Conservation (phyloP, 495 filamentous ascomycete genomes). For the Penicillium goetzii region DNA sequence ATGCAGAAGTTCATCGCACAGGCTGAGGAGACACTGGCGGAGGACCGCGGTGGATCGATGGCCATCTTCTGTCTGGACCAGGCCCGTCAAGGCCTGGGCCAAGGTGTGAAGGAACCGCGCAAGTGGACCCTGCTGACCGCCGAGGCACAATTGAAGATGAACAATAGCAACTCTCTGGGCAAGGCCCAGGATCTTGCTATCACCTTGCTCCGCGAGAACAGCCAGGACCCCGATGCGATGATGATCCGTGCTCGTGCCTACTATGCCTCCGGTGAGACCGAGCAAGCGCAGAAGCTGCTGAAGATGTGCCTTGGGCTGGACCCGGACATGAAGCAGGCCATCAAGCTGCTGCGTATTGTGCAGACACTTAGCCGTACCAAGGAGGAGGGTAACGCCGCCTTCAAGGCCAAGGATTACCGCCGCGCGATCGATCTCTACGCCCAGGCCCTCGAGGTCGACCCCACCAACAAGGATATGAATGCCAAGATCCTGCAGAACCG, state of each 20-base stretch:
- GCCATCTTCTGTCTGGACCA: conserved; percentile 87
- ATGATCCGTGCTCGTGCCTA: conserved; percentile 85
- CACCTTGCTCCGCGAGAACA: conserved; percentile 79
- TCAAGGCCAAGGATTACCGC: conserved; percentile 81
- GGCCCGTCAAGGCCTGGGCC: conserved; percentile 77
- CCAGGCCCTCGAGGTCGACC: conserved; percentile 84
- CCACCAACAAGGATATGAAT: conserved; percentile 87
- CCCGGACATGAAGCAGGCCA: conserved; percentile 83
- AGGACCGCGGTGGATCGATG: conserved; percentile 82
- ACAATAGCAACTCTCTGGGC: conserved; percentile 81
- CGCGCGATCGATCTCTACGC: conserved; percentile 82
- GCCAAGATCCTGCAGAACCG: conserved; percentile 93
- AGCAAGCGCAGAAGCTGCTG: conserved; percentile 92
- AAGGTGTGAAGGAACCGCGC: conserved; percentile 73
- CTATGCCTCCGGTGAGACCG: conserved; percentile 91
- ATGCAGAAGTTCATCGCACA: conserved; percentile 84
- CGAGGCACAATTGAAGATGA: conserved; percentile 94
- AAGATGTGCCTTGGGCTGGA: conserved; percentile 87
- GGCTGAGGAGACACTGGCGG: conserved; percentile 73
- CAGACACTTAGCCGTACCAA: conserved; percentile 93
- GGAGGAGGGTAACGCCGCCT: conserved; percentile 87
- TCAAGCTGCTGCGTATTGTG: conserved; percentile 81
- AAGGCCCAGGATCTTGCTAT: conserved; percentile 94
- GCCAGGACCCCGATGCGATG: conserved; percentile 89
- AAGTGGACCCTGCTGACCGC: conserved; percentile 93